Evolutionary conservation across 768 basidiomycete species (phyloP).

Genomic region (Rhizopogon vulgaris): DNA sequence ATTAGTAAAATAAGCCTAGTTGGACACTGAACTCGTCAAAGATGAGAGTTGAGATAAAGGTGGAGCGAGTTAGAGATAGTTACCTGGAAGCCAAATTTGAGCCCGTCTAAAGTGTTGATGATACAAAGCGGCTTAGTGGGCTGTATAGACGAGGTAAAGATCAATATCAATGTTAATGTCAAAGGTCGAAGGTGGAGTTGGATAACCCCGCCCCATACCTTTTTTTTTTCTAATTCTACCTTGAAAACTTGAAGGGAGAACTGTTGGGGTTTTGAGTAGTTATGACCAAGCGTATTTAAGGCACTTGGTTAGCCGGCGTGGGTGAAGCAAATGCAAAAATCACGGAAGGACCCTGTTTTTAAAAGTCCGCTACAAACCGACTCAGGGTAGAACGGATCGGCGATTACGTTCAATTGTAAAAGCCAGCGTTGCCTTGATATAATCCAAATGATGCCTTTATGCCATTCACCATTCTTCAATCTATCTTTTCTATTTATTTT

Average conservation of each 20-base stretch:
- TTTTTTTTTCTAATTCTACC: constrained; percentile 28
- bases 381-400: too few relatives aligned
- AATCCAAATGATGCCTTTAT: neutral
- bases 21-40: constrained; percentile 45
- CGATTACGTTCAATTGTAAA: too few relatives aligned
- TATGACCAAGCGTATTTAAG: constrained; percentile 33
- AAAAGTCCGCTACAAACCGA: constrained; percentile 22
- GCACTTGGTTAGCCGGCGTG: constrained; percentile 34
- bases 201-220: constrained; percentile 41
- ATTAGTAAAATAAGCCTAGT: constrained; percentile 54
- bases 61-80: constrained; percentile 19
- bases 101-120: constrained; percentile 76
- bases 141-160: constrained; percentile 24
- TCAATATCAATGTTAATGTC: neutral
- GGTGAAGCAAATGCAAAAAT: constrained; percentile 25
- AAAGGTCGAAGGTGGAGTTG: constrained; percentile 12
- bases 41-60: constrained; percentile 18
- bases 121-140: constrained; percentile 64
- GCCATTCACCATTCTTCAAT: neutral
- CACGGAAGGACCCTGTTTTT: constrained; percentile 28
- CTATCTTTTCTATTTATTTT: neutral
- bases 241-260: constrained; percentile 23
- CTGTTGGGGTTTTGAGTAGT: constrained; percentile 21
- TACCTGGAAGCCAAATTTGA: constrained; percentile 69
- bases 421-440: neutral